phyloP scores from a whole-genome alignment of 352 stramenopile genomes.

The Phytophthora pini region DNA sequence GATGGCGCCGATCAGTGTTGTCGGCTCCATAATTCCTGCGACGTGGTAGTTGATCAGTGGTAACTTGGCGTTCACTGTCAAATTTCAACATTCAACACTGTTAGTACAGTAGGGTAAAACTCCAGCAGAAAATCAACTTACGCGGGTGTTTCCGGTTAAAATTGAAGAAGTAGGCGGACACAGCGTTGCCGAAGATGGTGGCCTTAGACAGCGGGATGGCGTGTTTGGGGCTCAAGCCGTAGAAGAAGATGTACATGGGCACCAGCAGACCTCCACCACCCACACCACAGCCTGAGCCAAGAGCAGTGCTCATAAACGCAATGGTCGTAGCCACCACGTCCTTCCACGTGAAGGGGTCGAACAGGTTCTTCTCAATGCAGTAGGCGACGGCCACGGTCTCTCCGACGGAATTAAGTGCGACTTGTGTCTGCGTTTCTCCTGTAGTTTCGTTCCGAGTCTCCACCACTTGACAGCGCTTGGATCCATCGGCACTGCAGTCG shows the following conservation, averaged over 20 bases:
- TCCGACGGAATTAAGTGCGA: constrained; percentile 39
- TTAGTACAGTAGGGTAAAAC: constrained; percentile 2
- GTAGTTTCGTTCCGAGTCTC: constrained; percentile 41
- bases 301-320: constrained; percentile 83
- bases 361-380: constrained; percentile 87
- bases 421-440: constrained; percentile 40
- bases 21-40: constrained; percentile 98
- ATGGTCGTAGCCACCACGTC: constrained; percentile 75
- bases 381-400: constrained; percentile 52
- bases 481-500: constrained; percentile 70
- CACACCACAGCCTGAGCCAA: constrained; percentile 92
- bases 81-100: neutral
- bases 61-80: constrained; percentile 75
- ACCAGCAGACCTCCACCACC: constrained; percentile 96
- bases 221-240: constrained; percentile 94
- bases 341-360: constrained; percentile 72
- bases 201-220: constrained; percentile 97
- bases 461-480: constrained; percentile 68
- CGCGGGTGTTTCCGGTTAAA: constrained; percentile 92
- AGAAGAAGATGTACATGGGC: constrained; percentile 97
- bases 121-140: constrained; percentile 29
- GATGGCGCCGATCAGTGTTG: constrained; percentile 82
- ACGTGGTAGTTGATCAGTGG: constrained; percentile 98
- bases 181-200: constrained; percentile 96
- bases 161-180: constrained; percentile 96